phyloP scores from a whole-genome alignment of 2,329 filamentous ascomycete genomes.

The Tolypocladium cylindrosporum region DNA sequence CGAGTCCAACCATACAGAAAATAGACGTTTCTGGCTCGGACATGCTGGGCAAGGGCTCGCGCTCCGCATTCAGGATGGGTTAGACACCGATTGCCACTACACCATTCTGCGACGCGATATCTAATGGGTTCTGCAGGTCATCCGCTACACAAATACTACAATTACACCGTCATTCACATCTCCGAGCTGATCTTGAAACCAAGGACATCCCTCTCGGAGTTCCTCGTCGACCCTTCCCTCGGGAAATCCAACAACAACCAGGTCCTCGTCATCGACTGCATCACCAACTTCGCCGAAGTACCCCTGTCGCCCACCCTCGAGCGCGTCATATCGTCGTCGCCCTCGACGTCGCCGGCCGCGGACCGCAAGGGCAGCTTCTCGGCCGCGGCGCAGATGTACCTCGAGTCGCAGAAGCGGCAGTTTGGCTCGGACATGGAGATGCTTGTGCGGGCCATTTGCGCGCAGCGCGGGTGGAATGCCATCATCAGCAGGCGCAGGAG shows the following conservation, averaged over 20 bases:
- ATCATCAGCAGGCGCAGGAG: conserved; percentile 56
- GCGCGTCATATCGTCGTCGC: conserved; percentile 19
- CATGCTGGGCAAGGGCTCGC: conserved; percentile 31
- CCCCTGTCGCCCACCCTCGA: conserved; percentile 38
- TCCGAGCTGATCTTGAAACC: conserved; percentile 42
- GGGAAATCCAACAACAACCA: conserved; percentile 18
- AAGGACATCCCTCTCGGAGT: conserved; percentile 33
- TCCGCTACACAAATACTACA: conserved; percentile 53
- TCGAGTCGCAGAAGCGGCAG: conserved; percentile 45
- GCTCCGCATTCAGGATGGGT: conserved; percentile 38
- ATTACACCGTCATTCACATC: conserved; percentile 49
- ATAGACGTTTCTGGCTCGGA: conserved; percentile 40
- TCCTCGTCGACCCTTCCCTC: conserved; percentile 27
- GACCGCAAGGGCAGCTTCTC: conserved; percentile 27
- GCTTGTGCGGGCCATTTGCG: conserved; percentile 61
- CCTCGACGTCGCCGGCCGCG: conserved; percentile 14
- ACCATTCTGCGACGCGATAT: neutral
- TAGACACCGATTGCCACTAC: conserved; percentile 7
- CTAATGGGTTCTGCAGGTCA: conserved; percentile 33
- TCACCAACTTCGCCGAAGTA: conserved; percentile 39
- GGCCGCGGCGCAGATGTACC: conserved; percentile 41
- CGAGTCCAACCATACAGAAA: conserved; percentile 49
- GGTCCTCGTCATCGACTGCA: conserved; percentile 55
- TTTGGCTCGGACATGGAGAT: conserved; percentile 60
- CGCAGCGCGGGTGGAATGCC: conserved; percentile 65